Percentiles rank a stretch among this genome's conserved stretches.
phyloP scores from a whole-genome alignment of 2,329 filamentous ascomycete species.

The Penicillium oxalicum region DNA sequence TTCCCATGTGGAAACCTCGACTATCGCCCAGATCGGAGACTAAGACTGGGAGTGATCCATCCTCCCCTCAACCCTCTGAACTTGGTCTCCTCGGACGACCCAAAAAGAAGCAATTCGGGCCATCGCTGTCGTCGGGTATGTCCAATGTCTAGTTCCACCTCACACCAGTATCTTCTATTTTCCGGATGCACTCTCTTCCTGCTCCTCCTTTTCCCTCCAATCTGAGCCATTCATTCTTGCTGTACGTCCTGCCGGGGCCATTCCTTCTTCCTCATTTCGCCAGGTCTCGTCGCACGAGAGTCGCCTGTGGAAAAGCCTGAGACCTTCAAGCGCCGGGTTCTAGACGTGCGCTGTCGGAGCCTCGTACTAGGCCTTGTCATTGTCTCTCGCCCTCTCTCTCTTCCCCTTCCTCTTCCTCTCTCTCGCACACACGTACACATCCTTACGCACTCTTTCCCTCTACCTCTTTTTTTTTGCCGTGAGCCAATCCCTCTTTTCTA shows the following conservation, averaged over 20 bases:
- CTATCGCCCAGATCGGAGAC: conserved; percentile 36
- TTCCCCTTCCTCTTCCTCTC: background rate
- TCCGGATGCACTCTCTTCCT: too few relatives aligned
- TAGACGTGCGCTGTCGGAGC: background rate
- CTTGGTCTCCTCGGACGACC: conserved; percentile 34
- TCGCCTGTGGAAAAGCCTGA: background rate
- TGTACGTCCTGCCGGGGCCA: too few relatives aligned
- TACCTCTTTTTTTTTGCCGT: too few relatives aligned
- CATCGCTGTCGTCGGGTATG: conserved; percentile 20
- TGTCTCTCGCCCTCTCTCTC: background rate
- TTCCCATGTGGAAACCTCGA: conserved; percentile 39
- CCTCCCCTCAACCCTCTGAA: conserved; percentile 26
- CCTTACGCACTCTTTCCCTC: too few relatives aligned
- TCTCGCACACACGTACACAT: too few relatives aligned
- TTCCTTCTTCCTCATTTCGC: too few relatives aligned
- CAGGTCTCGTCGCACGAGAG: background rate
- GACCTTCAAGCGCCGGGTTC: conserved; percentile 1
- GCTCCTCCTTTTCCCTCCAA: background rate
- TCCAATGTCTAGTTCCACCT: background rate
- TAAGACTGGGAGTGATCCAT: conserved; percentile 33
- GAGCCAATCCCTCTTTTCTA: too few relatives aligned
- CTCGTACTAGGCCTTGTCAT: background rate
- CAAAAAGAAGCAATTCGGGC: conserved; percentile 27
- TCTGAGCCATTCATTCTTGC: background rate
- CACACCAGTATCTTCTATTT: background rate